Evolutionary conservation across 371 early-diverging fungal species (phyloP), one percentile per base, ranked within the genome.

Genomic region (Hamiltosporidium tvaerminnensis): DNA sequence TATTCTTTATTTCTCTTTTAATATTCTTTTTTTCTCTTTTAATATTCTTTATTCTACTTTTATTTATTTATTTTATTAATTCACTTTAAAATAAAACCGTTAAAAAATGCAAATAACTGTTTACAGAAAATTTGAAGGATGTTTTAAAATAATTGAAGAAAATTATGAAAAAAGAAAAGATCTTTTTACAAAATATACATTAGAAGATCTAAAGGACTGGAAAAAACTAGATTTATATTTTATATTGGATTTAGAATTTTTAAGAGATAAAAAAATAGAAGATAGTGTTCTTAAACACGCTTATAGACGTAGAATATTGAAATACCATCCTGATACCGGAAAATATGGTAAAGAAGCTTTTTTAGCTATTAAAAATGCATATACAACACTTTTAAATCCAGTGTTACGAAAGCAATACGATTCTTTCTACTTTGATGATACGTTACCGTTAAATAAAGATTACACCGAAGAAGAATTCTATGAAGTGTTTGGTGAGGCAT

Each of bases 181-280:
- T 39, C 47, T 76, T 30, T 65, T 68, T 34, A 64, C 52, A 31
- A 67, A 62, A 54, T 77, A 77, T 60, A 64, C 72, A 16, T n/a
- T 41, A 53, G 66, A 67, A 23, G 54, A 77, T 32, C 58, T 77
- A 47, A 59, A 59, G 30, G 48, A 72, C 36, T 64, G 68, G 65
- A 68, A 61, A 53, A 55, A 69, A 16, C 16, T 77, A 1, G 74
- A 77, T 60, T 57, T 77, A 34, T 77, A 77, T 66, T 70, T 68
- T 33, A 49, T 73, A 7, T 47, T 77, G 53, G 77, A 70, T 36
- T 9, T 77, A 31, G 65, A 66, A 32, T 36, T 47, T 35, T 69
- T 66, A 9, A 47, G 67, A 35, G 38, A 57, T 14, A 52, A 63
- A 36, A 32, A 47, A 23, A 68, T 72, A 34, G 68, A 72, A 1